Base-by-base conservation (phyloP, 2,329 filamentous ascomycete species). In the Calonectria naviculata region DNA sequence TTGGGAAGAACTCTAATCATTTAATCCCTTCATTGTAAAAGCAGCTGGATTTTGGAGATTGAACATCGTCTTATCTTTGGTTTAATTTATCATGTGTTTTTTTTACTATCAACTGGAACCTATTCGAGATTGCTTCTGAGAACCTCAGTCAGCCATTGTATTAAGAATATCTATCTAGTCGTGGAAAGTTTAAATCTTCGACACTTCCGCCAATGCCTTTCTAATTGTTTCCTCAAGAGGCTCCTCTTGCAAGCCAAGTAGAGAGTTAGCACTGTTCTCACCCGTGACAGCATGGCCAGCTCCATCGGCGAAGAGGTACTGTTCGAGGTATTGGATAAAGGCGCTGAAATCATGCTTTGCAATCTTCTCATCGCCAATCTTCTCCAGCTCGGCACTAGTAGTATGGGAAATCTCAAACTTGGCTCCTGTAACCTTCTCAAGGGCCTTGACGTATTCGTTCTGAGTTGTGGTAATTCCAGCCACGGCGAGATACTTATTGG, bases 381-480 rank as follows among this genome's bases (percentile, higher is more conserved):
- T 80, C 63, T 82, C 77, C 61, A 83, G 71, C 10, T 85, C 84
- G 0, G 74, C 77, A 24, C 82, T 81, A 12, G 73, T 79, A 10
- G 80, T 69, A 8, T 78, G 80, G 4, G 82, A 84, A 2, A 91
- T 82, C 0, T 84, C 82, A 84, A 87, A 92, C 71, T 88, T 87
- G 21, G 81, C 77, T 2, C 86, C 87, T 0, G 87, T 89, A 13
- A 85, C 81, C 68, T 87, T 85, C 80, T 93, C 89, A 3, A 89
- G 81, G 0, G 85, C 78, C 15, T 82, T 80, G 1, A 93, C 77
- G 2, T 93, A 80, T 73, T 92, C 85, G 21, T 89, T 88, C 80
- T 92, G 90, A 1, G 87, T 87, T 0, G 87, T 86, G 34, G 86
- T 86, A 74, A 92, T 89, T 0, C 88, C 90, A 3, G 89, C 86